A percentile compares a stretch with the other conserved stretches of the same genome.
Evolutionary conservation across 129 eudicot genomes (phyloP).

Genomic region (Escallonia herrerae): DNA sequence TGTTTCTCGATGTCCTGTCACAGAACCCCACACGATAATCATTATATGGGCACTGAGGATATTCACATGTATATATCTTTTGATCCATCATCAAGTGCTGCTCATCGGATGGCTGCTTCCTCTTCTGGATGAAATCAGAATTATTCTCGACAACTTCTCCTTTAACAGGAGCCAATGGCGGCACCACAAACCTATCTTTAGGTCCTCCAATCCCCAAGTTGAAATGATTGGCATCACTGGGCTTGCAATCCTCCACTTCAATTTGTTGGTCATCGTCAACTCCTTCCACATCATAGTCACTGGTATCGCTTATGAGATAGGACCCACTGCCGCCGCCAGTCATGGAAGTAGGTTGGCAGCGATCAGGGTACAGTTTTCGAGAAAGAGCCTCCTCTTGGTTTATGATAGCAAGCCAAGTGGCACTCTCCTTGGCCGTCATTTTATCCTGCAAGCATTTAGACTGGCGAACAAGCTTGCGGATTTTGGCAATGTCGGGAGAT

Average conservation of each 20-base stretch:
- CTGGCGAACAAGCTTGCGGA: conserved; percentile 67
- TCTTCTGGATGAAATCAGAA: conserved; percentile 35
- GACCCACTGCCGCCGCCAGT: conserved; percentile 33
- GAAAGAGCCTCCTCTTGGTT: conserved; percentile 59
- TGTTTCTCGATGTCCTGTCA: conserved; percentile 55
- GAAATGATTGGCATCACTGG: conserved; percentile 30
- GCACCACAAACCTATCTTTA: conserved; percentile 21
- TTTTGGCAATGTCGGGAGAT: conserved; percentile 67
- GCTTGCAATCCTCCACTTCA: conserved; percentile 54
- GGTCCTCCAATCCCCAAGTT: conserved; percentile 29
- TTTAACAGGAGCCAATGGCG: conserved; percentile 45
- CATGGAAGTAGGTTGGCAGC: conserved; percentile 27
- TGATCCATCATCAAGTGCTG: conserved; percentile 31
- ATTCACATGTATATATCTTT: conserved; percentile 51
- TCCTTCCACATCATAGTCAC: conserved; percentile 74
- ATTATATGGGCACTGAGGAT: conserved; percentile 49
- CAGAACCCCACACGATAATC: conserved; percentile 44
- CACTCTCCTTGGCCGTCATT: conserved; percentile 76
- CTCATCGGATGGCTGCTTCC: conserved; percentile 43
- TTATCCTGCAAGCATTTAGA: conserved; percentile 80
- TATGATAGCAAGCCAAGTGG: conserved; percentile 69
- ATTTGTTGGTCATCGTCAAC: conserved; percentile 38
- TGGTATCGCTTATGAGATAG: conserved; percentile 41
- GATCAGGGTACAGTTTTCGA: conserved; percentile 50
- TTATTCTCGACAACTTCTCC: conserved; percentile 45